phyloP scores from a whole-genome alignment of 1,284 basidiomycete genomes.

The Fomitopsis palustris region DNA sequence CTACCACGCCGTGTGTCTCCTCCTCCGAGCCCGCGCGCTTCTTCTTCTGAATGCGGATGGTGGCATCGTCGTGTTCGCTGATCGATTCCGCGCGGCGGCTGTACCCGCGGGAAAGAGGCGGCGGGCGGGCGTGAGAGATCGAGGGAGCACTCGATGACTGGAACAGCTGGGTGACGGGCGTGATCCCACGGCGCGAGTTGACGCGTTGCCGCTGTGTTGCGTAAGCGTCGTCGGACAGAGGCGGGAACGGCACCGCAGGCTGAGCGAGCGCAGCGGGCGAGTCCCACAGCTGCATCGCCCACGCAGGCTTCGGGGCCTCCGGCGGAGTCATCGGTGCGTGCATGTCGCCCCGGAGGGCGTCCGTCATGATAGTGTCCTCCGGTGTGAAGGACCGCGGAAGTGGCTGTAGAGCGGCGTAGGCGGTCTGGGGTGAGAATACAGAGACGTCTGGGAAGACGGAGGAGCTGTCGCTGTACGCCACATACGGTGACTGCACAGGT shows the following conservation, averaged over 20 bases:
- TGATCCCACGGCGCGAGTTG: slow-evolving; percentile 20
- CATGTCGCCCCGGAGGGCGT: slow-evolving; percentile 19
- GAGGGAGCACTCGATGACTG: slow-evolving; percentile 72
- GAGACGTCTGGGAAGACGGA: slow-evolving; percentile 43
- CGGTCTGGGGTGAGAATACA: slow-evolving; percentile 51
- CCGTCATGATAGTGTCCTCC: slow-evolving; percentile 28
- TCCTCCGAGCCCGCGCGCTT: slow-evolving; percentile 43
- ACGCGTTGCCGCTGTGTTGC: slow-evolving; percentile 29
- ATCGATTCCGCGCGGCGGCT: slow-evolving; percentile 64
- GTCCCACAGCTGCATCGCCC: slow-evolving; percentile 65
- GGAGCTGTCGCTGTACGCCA: slow-evolving; percentile 31
- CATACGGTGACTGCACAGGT: slow-evolving; percentile 20
- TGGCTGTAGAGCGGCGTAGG: slow-evolving; percentile 56
- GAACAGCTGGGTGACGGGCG: slow-evolving; percentile 61
- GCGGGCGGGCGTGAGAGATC: slow-evolving; percentile 38
- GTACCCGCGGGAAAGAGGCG: slow-evolving; percentile 50
- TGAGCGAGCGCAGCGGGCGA: slow-evolving; percentile 19
- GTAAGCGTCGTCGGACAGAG: slow-evolving; percentile 27
- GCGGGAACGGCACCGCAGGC: slow-evolving; percentile 18
- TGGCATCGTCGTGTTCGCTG: slow-evolving; percentile 60
- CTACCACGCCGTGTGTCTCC: slow-evolving; percentile 31
- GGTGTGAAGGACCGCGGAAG: slow-evolving; percentile 57
- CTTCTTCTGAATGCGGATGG: slow-evolving; percentile 63
- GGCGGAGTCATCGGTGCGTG: slow-evolving; percentile 54
- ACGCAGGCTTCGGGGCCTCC: slow-evolving; percentile 47